Conservation (phyloP, 2,329 filamentous ascomycete species). For the Canariomyces notabilis region DNA sequence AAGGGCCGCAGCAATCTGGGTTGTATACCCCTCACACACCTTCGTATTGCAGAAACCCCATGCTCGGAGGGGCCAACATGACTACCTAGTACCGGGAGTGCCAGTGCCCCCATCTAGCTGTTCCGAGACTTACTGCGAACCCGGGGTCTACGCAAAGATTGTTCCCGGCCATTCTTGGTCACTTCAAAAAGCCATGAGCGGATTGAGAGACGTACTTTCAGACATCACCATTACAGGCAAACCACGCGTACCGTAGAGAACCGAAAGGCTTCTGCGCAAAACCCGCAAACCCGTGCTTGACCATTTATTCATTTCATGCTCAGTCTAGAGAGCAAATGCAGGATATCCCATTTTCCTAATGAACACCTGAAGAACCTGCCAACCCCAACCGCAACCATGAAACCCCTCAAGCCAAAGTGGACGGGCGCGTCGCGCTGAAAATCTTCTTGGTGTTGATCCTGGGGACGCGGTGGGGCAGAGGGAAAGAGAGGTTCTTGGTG, state of each 20-base stretch:
- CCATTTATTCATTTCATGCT: conserved; percentile 38
- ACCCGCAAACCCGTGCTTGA: conserved; percentile 25
- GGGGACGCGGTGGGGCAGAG: conserved; percentile 91
- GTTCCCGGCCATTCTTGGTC: not conserved
- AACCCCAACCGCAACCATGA: conserved; percentile 46
- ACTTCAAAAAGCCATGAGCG: not conserved
- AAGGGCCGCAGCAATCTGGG: too few species aligned
- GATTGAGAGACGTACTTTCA: not conserved
- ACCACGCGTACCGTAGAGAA: conserved; percentile 4
- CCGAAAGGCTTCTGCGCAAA: conserved; percentile 12
- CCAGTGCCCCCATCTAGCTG: too few species aligned
- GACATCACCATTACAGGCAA: conserved; percentile 2
- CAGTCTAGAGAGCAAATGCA: conserved; percentile 51
- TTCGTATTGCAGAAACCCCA: too few species aligned
- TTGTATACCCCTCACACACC: too few species aligned
- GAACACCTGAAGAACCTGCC: conserved; percentile 57
- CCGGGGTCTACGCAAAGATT: too few species aligned
- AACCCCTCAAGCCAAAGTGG: conserved; percentile 89
- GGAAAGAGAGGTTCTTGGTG: conserved; percentile 93
- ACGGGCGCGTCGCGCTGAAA: conserved; percentile 88
- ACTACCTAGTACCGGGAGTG: too few species aligned
- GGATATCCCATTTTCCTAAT: conserved; percentile 57
- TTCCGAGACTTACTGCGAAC: too few species aligned
- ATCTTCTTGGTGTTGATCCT: conserved; percentile 82
- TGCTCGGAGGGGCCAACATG: too few species aligned